Evolutionary conservation across 257 asterid species (phyloP), one percentile per base, ranked within the genome.

Genomic region (Capsicum baccatum): DNA sequence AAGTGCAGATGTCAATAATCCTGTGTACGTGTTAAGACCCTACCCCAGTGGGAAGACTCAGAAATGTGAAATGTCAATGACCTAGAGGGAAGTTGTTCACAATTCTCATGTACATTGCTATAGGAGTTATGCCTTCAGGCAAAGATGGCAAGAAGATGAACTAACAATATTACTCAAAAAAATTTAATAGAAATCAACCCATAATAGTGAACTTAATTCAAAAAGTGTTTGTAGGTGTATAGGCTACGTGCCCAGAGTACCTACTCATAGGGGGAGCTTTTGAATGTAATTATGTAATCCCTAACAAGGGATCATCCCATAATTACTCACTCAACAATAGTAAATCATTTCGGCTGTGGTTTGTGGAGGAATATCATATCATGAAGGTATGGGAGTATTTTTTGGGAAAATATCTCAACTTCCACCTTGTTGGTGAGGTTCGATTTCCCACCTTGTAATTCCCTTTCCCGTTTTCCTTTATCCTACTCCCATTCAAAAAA

Each of bases 21-120:
- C 79, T 44, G 57, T 71, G 57, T 67, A 37, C 42, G 11, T 69
- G 55, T 37, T 69, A 39, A 14, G 78, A 39, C 55, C 78, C 19
- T 8, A 39, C 8, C 39, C 21, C 78, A 16, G 78, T 37, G 9
- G 55, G 8, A 42, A 70, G 56, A 70, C 79, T 9, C 55, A 39
- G 33, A 69, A 69, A 39, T 69, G 33, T 67, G 55, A 69, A 69
- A 69, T 69, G 76, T 67, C 50, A 37, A 21, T 67, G 76, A 67
- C 76, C 5, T 50, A 67, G 76, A 37, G 76, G 21, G 50, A 67
- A 67, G 19, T 37, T 67, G 76, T 67, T 37, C 21, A 67, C 21
- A 66, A 37, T 19, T 67, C n/a, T 35, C 50, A 50, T 67, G 74
- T 37, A 35, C 74, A 35, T 67, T 37, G 74, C 42, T 35, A 67